Base-by-base conservation (phyloP, 1,284 basidiomycete species). In the Bjerkandera adusta region DNA sequence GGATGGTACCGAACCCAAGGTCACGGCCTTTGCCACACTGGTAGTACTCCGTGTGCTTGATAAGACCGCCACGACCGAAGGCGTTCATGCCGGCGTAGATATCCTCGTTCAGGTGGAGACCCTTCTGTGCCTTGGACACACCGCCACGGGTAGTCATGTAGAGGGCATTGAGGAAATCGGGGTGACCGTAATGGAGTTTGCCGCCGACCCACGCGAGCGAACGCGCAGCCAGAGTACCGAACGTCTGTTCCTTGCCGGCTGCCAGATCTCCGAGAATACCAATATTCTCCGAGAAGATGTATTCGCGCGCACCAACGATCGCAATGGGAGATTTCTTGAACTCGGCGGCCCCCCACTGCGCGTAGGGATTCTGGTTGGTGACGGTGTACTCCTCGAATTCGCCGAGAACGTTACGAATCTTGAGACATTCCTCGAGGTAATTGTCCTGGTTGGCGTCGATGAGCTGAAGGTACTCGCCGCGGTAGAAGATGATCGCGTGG, bases 361-460 rank as follows among this genome's bases (percentile, higher is more conserved):
- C 88, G 68, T 99, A 99, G 10, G 96, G 96, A 58, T 88, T 94
- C 71, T 91, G 83, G 54, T 76, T 84, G 8, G 92, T 89, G 7
- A 92, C 80, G 44, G 83, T 73, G 67, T 92, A 96, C 68, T 97
- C 92, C 67, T 99, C 97, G 61, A 99, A 99, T 67, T 99, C 97
- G 50, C 88, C 91, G 34, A 99, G 85, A n/a, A 99, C 77, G 65
- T 97, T 98, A 46, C 96, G 86, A 64, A 99, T 97, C 80, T 99
- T 99, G 63, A 99, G 80, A 72, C 96, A 99, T 67, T 99, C 96
- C 69, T 99, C 96, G 56, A 99, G 85, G 63, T 99, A 99, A 72
- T 99, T 97, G 75, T 99, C 96, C 76, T 99, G 96, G 71, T 99
- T 99, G 62, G 96, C 97, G 62, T 99, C 97, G 66, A 99, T 97